A percentile compares a stretch with the other conserved stretches of the same genome.
phyloP scores from a whole-genome alignment of 805 yeast genomes.

The Spathaspora hagerdaliae region DNA sequence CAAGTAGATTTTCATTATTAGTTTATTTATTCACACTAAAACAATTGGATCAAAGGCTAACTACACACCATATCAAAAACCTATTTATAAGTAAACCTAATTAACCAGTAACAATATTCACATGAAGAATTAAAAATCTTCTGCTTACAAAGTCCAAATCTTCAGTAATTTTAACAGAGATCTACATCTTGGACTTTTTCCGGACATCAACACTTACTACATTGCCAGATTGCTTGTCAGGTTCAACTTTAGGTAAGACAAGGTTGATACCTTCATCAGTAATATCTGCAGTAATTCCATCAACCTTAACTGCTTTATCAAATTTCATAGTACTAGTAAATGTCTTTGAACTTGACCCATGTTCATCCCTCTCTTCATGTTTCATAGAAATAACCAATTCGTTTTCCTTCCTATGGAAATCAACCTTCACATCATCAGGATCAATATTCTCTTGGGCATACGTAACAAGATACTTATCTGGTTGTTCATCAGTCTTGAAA shows the following conservation, averaged over 20 bases:
- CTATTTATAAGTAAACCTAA: too few relatives aligned
- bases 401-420: slow-evolving; percentile 19
- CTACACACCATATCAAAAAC: too few relatives aligned
- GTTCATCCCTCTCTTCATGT: slow-evolving; percentile 10
- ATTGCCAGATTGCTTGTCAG: slow-evolving; percentile 1
- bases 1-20: too few relatives aligned
- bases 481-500: slow-evolving; percentile 19
- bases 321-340: slow-evolving; percentile 18
- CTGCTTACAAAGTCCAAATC: too few relatives aligned
- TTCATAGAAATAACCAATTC: slow-evolving; percentile 16
- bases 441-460: slow-evolving; percentile 11
- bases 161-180: too few relatives aligned
- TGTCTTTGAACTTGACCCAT: slow-evolving; percentile 10
- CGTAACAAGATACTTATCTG: slow-evolving; percentile 18
- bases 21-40: too few relatives aligned
- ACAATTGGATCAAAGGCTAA: too few relatives aligned
- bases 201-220: slow-evolving; percentile 1
- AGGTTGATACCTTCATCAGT: slow-evolving; percentile 16
- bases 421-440: slow-evolving; percentile 18
- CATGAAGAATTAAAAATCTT: too few relatives aligned
- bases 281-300: slow-evolving; percentile 17
- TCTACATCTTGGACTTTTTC: not conserved
- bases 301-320: slow-evolving; percentile 19
- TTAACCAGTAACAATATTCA: too few relatives aligned
- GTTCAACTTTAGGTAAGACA: slow-evolving; percentile 15